Conservation (phyloP, 805 yeast genomes). For the Zygotorulaspora florentina region DNA sequence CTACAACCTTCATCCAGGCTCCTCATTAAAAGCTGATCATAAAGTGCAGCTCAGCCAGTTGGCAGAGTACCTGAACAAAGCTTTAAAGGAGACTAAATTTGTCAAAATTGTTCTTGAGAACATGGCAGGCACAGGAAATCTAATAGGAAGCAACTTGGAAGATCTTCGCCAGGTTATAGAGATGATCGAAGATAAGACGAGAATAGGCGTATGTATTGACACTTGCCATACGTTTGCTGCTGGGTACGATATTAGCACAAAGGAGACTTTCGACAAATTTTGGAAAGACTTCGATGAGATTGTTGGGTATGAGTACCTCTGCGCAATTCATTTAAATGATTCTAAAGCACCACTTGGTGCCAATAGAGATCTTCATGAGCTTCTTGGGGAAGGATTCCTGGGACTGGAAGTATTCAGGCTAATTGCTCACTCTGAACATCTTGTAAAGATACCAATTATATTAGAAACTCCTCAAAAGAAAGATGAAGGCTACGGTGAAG, state of each 20-base stretch:
- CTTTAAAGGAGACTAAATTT: conserved; percentile 64
- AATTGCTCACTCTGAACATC: conserved; percentile 61
- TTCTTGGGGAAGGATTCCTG: conserved; percentile 81
- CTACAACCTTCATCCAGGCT: conserved; percentile 93
- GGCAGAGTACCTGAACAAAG: conserved; percentile 76
- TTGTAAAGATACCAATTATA: conserved; percentile 69
- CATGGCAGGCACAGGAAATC: conserved; percentile 96
- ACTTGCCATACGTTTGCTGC: conserved; percentile 97
- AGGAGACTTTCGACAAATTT: conserved; percentile 54
- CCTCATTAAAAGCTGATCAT: conserved; percentile 71
- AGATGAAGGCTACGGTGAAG: conserved; percentile 73
- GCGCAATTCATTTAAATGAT: conserved; percentile 86
- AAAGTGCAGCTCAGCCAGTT: conserved; percentile 57
- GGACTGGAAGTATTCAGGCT: conserved; percentile 82
- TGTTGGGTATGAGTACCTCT: conserved; percentile 70
- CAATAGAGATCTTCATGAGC: conserved; percentile 86
- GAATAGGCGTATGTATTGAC: conserved; percentile 96
- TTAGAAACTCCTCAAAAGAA: conserved; percentile 80
- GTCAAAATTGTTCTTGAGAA: conserved; percentile 91
- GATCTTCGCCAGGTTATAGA: conserved; percentile 75
- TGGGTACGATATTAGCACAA: conserved; percentile 79
- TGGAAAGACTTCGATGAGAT: conserved; percentile 72
- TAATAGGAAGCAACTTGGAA: conserved; percentile 76
- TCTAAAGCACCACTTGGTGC: conserved; percentile 92
- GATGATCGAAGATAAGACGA: conserved; percentile 66